Base-by-base conservation (phyloP, 164 flowering plant species). In the Piper betle region DNA sequence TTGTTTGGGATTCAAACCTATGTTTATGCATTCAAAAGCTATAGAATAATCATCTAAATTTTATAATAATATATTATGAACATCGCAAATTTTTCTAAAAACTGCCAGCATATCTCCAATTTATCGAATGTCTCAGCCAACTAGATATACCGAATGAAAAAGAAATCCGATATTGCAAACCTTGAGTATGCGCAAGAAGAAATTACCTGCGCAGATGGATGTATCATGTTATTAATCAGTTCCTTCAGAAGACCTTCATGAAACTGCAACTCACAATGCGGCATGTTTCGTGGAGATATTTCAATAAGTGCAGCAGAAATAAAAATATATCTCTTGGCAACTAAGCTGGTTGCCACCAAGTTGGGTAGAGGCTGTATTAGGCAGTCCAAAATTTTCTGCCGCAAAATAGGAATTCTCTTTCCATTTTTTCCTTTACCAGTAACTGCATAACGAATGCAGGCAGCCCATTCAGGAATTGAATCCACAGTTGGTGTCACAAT, bases 401-500 rank as follows among this genome's bases (percentile, higher is more conserved):
- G 84, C 65, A 93, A 65, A 74, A 85, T 75, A 65, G 99, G 97
- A 66, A 75, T 71, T 65, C 64, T 79, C n/a, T 81, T 78, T 66
- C 99, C 99, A 74, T 74, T 52, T 68, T 85, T 93, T 60, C 97
- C 99, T 68, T 90, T 93, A 55, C 99, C 99, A 52, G 99, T 90
- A 66, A 88, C 97, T 37, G 97, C 94, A 81, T 88, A 93, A 33
- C 96, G 90, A 74, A 93, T 81, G 73, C 96, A 88, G 64, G 97
- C 91, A 58, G 92, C 86, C 99, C 99, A 93, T 71, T 93, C 99
- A 59, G 99, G 97, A 39, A 77, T 73, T 37, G 99, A 93, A 74
- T 93, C 99, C 62, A 93, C 97, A 37, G 87, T 77, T 39, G 90
- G 95, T 57, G 90, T 75, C 59, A 77, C 72, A 73, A 88, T 76